Evolutionary conservation across 2,329 filamentous ascomycete genomes (phyloP).

Genomic region (Aureobasidium sp.): DNA sequence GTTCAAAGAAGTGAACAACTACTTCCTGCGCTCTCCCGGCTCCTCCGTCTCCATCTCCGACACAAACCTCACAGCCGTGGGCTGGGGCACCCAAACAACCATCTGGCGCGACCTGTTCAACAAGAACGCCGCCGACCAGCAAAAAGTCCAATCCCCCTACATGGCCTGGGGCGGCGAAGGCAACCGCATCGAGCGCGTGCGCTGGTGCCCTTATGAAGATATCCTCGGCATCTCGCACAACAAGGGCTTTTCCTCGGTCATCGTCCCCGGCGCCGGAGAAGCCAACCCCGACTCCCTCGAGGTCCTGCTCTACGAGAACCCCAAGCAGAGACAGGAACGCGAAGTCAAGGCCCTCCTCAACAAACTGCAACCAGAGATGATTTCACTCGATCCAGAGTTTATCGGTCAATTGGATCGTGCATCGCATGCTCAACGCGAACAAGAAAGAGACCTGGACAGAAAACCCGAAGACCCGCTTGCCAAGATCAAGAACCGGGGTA

Average conservation of each 20-base stretch:
- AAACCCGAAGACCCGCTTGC: constrained; percentile 47
- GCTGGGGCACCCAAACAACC: constrained; percentile 81
- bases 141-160: constrained; percentile 79
- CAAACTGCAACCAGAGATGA: constrained; percentile 96
- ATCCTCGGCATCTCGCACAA: constrained; percentile 78
- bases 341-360: constrained; percentile 87
- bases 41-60: constrained; percentile 83
- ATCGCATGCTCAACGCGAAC: constrained; percentile 65
- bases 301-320: constrained; percentile 88
- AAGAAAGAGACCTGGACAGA: constrained; percentile 71
- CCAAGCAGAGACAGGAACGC: constrained; percentile 82
- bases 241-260: constrained; percentile 77
- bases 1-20: constrained; percentile 86
- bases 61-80: constrained; percentile 75
- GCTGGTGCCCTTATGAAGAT: constrained; percentile 94
- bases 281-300: constrained; percentile 93
- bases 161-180: constrained; percentile 89
- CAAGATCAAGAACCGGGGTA: constrained; percentile 62
- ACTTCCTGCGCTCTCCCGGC: constrained; percentile 74
- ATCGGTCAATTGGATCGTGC: constrained; percentile 80
- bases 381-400: constrained; percentile 84
- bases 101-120: constrained; percentile 88
- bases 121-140: constrained; percentile 56
- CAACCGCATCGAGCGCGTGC: constrained; percentile 66
- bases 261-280: constrained; percentile 92